These are phyloP conservation scores for Berberis vulgaris DNA, from an alignment of 164 flowering plant genomes.

Conservation along the genomic window DNA sequence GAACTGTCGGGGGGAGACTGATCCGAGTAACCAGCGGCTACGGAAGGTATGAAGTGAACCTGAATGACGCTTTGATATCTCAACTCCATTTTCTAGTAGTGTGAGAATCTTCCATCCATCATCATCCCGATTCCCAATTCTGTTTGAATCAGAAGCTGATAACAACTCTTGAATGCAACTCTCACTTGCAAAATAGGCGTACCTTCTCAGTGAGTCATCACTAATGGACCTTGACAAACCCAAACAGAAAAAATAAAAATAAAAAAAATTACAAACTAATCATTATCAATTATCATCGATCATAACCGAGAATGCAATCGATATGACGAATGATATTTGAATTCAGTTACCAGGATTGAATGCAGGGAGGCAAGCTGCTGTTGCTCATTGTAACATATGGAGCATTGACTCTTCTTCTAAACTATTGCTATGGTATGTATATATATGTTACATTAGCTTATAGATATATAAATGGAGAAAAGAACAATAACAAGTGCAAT, in stretches of 20 bases:
- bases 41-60: constrained; percentile 59
- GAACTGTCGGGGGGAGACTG: constrained; percentile 73
- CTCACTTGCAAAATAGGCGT: constrained; percentile 75
- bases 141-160: constrained; percentile 50
- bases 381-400: constrained; percentile 7
- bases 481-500: constrained; percentile 33
- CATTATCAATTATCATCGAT: too few species aligned
- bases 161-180: constrained; percentile 77
- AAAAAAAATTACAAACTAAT: too few species aligned
- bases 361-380: constrained; percentile 36
- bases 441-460: too few species aligned
- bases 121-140: constrained; percentile 11
- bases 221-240: constrained; percentile 52
- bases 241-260: too few species aligned
- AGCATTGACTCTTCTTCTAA: background rate
- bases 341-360: constrained; percentile 42
- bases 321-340: too few species aligned
- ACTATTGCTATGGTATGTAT: background rate
- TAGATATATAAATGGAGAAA: background rate
- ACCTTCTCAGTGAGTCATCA: constrained; percentile 74
- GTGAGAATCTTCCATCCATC: constrained; percentile 62
- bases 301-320: too few species aligned
- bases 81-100: constrained; percentile 43
- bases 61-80: constrained; percentile 66
- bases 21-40: constrained; percentile 62